Base-by-base conservation (phyloP, 805 yeast genomes). In the Kuraishia piskuri region DNA sequence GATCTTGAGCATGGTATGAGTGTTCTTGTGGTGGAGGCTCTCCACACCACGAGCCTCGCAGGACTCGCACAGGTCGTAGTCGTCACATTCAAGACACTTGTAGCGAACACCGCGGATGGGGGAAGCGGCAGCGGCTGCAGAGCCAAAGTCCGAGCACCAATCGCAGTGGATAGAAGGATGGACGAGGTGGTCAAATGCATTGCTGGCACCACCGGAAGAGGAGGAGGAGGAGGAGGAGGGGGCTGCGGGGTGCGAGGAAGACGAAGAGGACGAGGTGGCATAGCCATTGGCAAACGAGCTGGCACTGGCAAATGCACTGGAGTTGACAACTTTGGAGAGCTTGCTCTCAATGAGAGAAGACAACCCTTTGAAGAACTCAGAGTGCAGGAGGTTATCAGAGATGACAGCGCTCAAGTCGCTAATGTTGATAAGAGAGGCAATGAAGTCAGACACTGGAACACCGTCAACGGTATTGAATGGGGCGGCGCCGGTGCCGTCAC, bases 1-100 rank as follows among this genome's bases (percentile, higher is more conserved):
- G 25, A 68, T 59, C 52, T 63, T 64, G 14, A 63, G 31, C 62
- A 68, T 53, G 22, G 61, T 63, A 55, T 68, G 72, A 36, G 54
- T 48, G 3, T 47, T 49, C 1, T 49, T 49, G 54, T 68, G 71
- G 10, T 44, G 26, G 8, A 22, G 10, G 3, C 46, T 48, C 49
- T 55, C 61, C 23, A 51, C 46, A 23, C 58, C 59, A 9, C 54
- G 52, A 1, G 57, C 51, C 55, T 75, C 77, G 59, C 79, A 75
- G 7, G 57, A 48, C 50, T 72, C 71, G 60, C 86, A 81, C 52
- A 81, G 63, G 60, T 82, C 86, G 60, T 69, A 79, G 60, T 82
- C 79, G 2, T 62, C 61, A 59, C 86, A 81, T 26, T 79, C 74
- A 23, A 74, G 57, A 62, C 86, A 81, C 48, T 73, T 71, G 59